Evolutionary conservation across 1,284 basidiomycete genomes (phyloP).

Genomic region (Quambalaria eucalypti): DNA sequence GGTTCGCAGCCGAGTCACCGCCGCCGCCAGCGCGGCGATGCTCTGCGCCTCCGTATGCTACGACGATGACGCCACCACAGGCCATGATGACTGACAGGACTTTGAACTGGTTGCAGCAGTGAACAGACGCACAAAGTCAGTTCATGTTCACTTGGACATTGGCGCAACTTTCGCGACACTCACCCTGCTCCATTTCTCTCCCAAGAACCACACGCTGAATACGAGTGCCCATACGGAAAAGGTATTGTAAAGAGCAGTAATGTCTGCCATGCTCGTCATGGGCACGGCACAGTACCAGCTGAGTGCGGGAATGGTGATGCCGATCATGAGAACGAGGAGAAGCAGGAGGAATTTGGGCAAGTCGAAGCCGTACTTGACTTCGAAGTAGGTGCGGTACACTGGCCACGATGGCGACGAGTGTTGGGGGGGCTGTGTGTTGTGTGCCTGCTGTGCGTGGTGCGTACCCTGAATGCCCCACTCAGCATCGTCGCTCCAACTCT

Average conservation of each 20-base stretch:
- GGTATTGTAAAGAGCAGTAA: conserved; percentile 46
- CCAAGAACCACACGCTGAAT: conserved; percentile 41
- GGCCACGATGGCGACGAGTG: background rate
- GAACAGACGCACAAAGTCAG: background rate
- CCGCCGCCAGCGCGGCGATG: conserved; percentile 23
- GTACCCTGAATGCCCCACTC: background rate
- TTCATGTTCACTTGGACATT: too few species aligned
- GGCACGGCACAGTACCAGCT: conserved; percentile 46
- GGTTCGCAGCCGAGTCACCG: conserved; percentile 16
- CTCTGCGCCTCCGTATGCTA: conserved; percentile 39
- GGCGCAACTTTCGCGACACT: conserved; percentile 1
- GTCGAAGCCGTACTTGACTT: conserved; percentile 6
- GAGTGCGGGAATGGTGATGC: conserved; percentile 38
- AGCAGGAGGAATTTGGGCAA: conserved; percentile 15
- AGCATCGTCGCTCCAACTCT: background rate
- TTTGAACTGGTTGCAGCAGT: conserved; percentile 13
- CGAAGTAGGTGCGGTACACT: background rate
- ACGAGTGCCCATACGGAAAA: conserved; percentile 45
- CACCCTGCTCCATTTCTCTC: conserved; percentile 34
- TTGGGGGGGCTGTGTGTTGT: background rate
- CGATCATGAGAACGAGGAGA: conserved; percentile 29
- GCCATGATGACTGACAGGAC: conserved; percentile 39
- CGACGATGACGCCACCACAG: conserved; percentile 34
- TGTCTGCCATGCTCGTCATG: conserved; percentile 44
- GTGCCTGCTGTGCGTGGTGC: background rate